These are phyloP conservation scores for Neospora caninum DNA, from an alignment of 169 alveolate species.

Conservation along the genomic window DNA sequence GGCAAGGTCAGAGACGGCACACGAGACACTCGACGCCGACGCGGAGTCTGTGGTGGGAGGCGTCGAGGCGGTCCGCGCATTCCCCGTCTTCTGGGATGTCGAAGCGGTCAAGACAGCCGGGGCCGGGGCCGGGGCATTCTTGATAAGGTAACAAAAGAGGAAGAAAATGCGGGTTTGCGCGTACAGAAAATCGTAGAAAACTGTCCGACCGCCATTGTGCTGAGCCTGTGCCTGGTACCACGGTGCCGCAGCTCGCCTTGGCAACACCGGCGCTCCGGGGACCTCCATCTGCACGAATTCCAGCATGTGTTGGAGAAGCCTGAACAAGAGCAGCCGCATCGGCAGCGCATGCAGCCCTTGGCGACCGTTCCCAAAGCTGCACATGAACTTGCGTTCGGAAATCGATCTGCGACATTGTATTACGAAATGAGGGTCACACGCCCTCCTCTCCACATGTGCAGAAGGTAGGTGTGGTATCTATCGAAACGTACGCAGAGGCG, in stretches of 20 bases:
- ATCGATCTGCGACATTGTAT: too few species aligned
- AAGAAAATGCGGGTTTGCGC: constrained; percentile 63
- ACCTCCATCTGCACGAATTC: not conserved
- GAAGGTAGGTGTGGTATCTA: too few species aligned
- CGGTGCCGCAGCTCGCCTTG: not conserved
- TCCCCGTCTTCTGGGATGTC: not conserved
- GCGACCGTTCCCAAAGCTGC: too few species aligned
- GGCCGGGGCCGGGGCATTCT: constrained; percentile 34
- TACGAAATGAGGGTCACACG: too few species aligned
- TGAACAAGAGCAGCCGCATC: not conserved
- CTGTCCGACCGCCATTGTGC: constrained; percentile 15
- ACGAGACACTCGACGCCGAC: not conserved
- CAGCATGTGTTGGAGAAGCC: constrained; percentile 11
- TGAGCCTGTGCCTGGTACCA: constrained; percentile 17
- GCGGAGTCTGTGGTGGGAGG: not conserved
- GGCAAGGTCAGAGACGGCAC: not conserved
- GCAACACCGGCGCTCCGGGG: constrained; percentile 32
- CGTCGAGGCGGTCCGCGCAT: constrained; percentile 24
- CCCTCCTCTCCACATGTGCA: too few species aligned
- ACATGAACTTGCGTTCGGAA: too few species aligned
- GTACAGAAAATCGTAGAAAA: constrained; percentile 17
- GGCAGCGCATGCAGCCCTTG: too few species aligned
- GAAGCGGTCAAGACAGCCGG: not conserved
- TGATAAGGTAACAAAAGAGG: constrained; percentile 62
- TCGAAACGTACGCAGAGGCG: too few species aligned